Percentiles rank a stretch among this genome's conserved stretches.
These are phyloP conservation scores for Penstemon barbatus DNA, from an alignment of 257 asterid species.

Conservation along the genomic window DNA sequence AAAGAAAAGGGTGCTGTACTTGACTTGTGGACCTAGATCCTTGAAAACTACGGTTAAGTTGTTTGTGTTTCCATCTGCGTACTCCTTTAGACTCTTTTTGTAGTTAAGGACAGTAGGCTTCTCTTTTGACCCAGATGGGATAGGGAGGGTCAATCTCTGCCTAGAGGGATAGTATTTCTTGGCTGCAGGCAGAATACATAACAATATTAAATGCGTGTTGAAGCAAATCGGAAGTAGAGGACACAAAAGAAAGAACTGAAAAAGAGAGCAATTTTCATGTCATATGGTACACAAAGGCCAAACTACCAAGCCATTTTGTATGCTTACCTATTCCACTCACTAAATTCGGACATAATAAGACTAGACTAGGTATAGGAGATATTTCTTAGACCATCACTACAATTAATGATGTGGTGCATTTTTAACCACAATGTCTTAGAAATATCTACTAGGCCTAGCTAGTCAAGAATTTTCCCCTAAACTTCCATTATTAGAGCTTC, in stretches of 20 bases:
- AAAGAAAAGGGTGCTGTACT: conserved; percentile 90
- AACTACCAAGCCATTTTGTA: no score
- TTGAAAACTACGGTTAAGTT: conserved; percentile 78
- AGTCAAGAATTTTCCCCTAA: no score
- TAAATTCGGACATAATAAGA: no score
- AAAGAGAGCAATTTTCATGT: neutral
- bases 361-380: no score
- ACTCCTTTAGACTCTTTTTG: conserved; percentile 76
- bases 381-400: no score
- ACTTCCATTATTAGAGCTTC: no score
- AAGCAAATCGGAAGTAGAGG: neutral
- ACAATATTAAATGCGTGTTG: conserved; percentile 12
- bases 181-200: conserved; percentile 46
- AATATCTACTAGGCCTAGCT: no score
- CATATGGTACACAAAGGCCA: no score
- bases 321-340: no score
- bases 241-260: neutral
- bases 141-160: conserved; percentile 80
- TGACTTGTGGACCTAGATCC: conserved; percentile 92
- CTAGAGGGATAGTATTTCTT: conserved; percentile 81
- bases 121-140: conserved; percentile 73
- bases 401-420: no score
- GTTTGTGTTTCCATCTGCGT: conserved; percentile 47
- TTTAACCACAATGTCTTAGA: no score
- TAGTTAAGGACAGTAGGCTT: conserved; percentile 70